These are phyloP conservation scores for Trypethelium eluteriae DNA, from an alignment of 495 filamentous ascomycete species.

Conservation along the genomic window DNA sequence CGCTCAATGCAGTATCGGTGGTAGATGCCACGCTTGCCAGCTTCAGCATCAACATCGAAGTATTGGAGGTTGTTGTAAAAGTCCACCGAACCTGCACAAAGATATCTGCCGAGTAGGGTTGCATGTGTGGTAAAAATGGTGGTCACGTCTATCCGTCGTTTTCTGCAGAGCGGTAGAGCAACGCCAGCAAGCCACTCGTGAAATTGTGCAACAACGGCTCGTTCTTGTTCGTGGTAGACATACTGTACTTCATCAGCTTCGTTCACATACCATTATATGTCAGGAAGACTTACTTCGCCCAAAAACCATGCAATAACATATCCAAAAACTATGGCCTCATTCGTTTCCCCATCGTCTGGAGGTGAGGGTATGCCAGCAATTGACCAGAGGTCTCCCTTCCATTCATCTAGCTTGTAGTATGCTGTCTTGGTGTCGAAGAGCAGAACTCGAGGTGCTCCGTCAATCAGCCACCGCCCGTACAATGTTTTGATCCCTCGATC, in stretches of 20 bases:
- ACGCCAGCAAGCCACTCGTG: slow-evolving; percentile 98
- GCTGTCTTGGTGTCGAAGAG: slow-evolving; percentile 93
- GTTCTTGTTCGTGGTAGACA: slow-evolving; percentile 80
- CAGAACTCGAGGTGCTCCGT: slow-evolving; percentile 86
- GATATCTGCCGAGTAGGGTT: slow-evolving; percentile 86
- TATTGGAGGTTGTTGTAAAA: slow-evolving; percentile 99
- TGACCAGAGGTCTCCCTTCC: slow-evolving; percentile 95
- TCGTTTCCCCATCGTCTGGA: slow-evolving; percentile 86
- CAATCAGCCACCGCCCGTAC: slow-evolving; percentile 96
- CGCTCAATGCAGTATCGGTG: slow-evolving; percentile 98
- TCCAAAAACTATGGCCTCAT: slow-evolving; percentile 95
- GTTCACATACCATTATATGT: neutral
- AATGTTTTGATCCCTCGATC: slow-evolving; percentile 82
- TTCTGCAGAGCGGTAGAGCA: slow-evolving; percentile 86
- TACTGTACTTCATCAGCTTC: slow-evolving; percentile 50
- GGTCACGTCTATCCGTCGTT: slow-evolving; percentile 88
- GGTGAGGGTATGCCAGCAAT: slow-evolving; percentile 86
- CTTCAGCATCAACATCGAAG: slow-evolving; percentile 95
- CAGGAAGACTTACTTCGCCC: slow-evolving; percentile 65
- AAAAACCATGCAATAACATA: slow-evolving; percentile 97
- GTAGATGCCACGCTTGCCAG: slow-evolving; percentile 96
- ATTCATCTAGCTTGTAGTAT: slow-evolving; percentile 86
- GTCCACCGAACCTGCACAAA: slow-evolving; percentile 94
- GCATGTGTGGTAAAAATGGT: slow-evolving; percentile 99
- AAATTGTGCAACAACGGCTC: slow-evolving; percentile 93